A percentile compares a stretch with the other conserved stretches of the same genome.
These are phyloP conservation scores for Haematococcus lacustris DNA, from an alignment of 139 green algal genomes.

Conservation along the genomic window DNA sequence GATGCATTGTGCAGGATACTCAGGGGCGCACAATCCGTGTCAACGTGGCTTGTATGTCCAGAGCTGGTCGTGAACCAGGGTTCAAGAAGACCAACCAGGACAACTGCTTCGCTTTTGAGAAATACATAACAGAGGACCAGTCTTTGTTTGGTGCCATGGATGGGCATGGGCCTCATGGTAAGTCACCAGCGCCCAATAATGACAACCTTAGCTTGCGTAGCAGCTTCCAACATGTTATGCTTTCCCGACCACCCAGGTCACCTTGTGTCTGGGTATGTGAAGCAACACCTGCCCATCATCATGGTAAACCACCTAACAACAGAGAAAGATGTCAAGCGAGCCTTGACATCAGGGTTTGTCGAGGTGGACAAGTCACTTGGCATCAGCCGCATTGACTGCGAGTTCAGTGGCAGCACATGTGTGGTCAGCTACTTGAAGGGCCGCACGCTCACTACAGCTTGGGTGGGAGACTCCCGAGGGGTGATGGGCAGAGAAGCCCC, in stretches of 20 bases:
- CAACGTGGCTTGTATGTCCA: slow-evolving; percentile 65
- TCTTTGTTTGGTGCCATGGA: slow-evolving; percentile 77
- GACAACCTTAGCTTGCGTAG: too few relatives aligned
- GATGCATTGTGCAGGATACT: too few relatives aligned
- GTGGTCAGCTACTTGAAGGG: slow-evolving; percentile 62
- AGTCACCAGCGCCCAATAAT: too few relatives aligned
- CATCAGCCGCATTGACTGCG: slow-evolving; percentile 54
- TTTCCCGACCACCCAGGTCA: too few relatives aligned
- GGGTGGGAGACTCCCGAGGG: slow-evolving; percentile 82
- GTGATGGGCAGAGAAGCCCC: slow-evolving; percentile 36
- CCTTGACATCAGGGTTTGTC: slow-evolving; percentile 50
- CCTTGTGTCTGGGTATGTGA: slow-evolving; percentile 67
- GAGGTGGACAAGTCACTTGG: slow-evolving; percentile 53
- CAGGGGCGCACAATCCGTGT: slow-evolving; percentile 24
- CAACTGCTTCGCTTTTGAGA: slow-evolving; percentile 77
- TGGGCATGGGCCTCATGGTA: slow-evolving; percentile 78
- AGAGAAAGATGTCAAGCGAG: slow-evolving; percentile 34
- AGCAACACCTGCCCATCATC: slow-evolving; percentile 64
- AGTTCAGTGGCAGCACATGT: slow-evolving; percentile 79
- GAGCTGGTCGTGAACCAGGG: slow-evolving; percentile 64
- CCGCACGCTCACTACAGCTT: slow-evolving; percentile 18
- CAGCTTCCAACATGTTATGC: too few relatives aligned
- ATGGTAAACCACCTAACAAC: slow-evolving; percentile 61
- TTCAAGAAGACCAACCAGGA: slow-evolving; percentile 88
- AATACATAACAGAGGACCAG: slow-evolving; percentile 69